Evolutionary conservation across 1,284 basidiomycete species (phyloP).

Genomic region (Heterobasidion annosum): DNA sequence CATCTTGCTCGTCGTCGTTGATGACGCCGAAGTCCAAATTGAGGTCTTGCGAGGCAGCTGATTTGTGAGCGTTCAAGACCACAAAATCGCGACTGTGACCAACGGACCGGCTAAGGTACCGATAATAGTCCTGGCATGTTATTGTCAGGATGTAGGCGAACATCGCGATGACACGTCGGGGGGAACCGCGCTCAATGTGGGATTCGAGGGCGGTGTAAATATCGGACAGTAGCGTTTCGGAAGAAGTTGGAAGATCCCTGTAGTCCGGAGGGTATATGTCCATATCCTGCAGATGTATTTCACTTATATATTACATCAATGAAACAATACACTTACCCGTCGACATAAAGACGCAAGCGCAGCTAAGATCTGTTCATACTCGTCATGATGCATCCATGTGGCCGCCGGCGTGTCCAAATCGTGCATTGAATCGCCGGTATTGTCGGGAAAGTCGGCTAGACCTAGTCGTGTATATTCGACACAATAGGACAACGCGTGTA

Average conservation of each 20-base stretch:
- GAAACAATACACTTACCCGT: slow-evolving; percentile 32
- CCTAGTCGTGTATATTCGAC: slow-evolving; percentile 38
- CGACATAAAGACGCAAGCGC: slow-evolving; percentile 45
- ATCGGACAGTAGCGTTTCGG: slow-evolving; percentile 41
- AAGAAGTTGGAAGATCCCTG: slow-evolving; percentile 26
- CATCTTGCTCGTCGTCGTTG: slow-evolving; percentile 20
- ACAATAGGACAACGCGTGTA: slow-evolving; percentile 50
- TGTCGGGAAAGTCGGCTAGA: slow-evolving; percentile 26
- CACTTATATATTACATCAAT: not conserved
- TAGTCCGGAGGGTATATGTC: slow-evolving; percentile 31
- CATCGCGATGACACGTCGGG: slow-evolving; percentile 33
- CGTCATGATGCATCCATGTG: slow-evolving; percentile 43
- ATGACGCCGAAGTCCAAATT: not conserved
- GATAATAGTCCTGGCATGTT: slow-evolving; percentile 53
- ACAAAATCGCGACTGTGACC: slow-evolving; percentile 36
- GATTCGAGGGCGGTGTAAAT: slow-evolving; percentile 40
- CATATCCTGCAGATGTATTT: slow-evolving; percentile 25
- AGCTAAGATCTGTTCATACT: slow-evolving; percentile 38
- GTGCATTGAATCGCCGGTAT: slow-evolving; percentile 12
- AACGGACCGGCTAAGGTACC: slow-evolving; percentile 42
- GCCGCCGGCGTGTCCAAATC: slow-evolving; percentile 24
- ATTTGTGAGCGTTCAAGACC: slow-evolving; percentile 4
- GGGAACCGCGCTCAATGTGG: slow-evolving; percentile 43
- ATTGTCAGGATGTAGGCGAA: slow-evolving; percentile 57
- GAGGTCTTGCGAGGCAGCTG: slow-evolving; percentile 2